Percentiles rank a stretch among this genome's conserved stretches.
phyloP scores from a whole-genome alignment of 441 rosid genomes.

The Corymbia citriodora region DNA sequence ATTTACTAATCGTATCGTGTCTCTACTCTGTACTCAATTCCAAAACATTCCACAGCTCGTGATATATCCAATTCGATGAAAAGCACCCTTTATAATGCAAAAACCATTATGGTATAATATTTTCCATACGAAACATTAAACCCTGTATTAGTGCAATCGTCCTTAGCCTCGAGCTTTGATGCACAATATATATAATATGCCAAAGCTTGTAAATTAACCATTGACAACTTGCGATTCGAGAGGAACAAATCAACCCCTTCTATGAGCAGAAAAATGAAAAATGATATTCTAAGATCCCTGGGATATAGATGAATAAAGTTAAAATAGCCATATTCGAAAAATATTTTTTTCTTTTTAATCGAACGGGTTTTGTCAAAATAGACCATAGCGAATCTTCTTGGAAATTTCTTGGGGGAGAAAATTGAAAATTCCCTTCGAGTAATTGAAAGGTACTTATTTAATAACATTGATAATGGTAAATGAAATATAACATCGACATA shows the following conservation, averaged over 20 bases:
- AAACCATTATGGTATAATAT: background rate
- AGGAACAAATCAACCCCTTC: constrained; percentile 8
- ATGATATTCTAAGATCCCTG: background rate
- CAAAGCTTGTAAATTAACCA: constrained; percentile 7
- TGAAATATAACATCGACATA: background rate
- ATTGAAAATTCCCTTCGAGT: background rate
- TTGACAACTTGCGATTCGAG: constrained; percentile 1
- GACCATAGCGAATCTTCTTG: background rate
- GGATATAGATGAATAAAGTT: background rate
- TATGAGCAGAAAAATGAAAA: background rate
- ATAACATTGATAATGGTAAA: background rate
- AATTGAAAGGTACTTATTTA: background rate
- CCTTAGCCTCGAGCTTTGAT: background rate
- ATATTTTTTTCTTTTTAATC: background rate
- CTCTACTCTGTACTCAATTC: background rate
- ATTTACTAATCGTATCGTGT: accelerated
- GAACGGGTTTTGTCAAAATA: background rate
- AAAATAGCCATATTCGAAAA: background rate
- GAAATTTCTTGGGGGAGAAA: background rate
- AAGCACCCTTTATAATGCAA: background rate
- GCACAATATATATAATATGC: background rate
- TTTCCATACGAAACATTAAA: background rate
- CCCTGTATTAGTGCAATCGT: background rate
- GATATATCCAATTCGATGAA: background rate
- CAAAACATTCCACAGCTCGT: background rate